Evolutionary conservation across 2,329 filamentous ascomycete species (phyloP).

Genomic region (Colletotrichum liaoningense): DNA sequence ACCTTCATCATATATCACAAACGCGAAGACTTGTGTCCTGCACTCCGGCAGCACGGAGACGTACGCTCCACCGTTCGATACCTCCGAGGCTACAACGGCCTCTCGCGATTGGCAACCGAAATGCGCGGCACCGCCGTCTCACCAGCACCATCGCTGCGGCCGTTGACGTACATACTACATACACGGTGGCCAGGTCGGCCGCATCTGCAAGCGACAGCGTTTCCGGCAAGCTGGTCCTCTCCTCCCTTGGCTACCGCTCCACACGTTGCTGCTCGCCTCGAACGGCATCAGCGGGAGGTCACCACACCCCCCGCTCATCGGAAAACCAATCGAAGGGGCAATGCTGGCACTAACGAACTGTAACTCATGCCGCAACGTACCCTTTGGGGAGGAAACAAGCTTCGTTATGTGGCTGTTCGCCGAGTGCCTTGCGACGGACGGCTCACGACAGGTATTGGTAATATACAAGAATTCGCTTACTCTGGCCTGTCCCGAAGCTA

Average conservation of each 20-base stretch:
- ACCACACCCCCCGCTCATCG: slow-evolving; percentile 2
- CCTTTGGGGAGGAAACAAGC: background rate
- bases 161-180: background rate
- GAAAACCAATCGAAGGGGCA: slow-evolving; percentile 17
- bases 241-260: background rate
- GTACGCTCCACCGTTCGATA: slow-evolving; percentile 13
- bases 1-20: slow-evolving; percentile 8
- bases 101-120: background rate
- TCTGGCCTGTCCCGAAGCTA: slow-evolving; percentile 11
- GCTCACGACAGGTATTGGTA: slow-evolving; percentile 11
- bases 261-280: slow-evolving; percentile 16
- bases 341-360: background rate
- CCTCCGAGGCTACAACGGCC: background rate
- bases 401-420: slow-evolving; percentile 17
- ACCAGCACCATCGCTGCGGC: slow-evolving; percentile 8
- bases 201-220: slow-evolving; percentile 27
- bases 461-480: slow-evolving; percentile 28
- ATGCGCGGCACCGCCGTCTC: slow-evolving; percentile 18
- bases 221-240: slow-evolving; percentile 18
- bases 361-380: background rate
- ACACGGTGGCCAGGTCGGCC: background rate
- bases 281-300: slow-evolving; percentile 17
- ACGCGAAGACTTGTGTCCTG: background rate
- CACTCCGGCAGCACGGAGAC: slow-evolving; percentile 7
- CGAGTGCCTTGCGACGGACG: background rate